Conservation (phyloP, 106 monocot genomes). For the Allium fistulosum region DNA sequence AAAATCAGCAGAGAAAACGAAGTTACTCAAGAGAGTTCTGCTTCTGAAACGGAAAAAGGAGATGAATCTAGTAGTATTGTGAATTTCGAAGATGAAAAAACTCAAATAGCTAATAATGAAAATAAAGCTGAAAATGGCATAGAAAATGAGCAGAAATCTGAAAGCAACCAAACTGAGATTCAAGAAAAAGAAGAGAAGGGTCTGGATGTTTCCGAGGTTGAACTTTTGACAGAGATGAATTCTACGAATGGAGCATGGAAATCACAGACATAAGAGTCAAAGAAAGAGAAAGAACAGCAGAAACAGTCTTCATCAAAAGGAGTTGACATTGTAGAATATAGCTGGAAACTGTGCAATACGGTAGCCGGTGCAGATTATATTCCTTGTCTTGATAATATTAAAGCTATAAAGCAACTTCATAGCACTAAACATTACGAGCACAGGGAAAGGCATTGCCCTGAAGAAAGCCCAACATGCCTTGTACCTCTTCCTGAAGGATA, state of each 20-base stretch:
- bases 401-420: conserved; percentile 51
- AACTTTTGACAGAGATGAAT: conserved; percentile 67
- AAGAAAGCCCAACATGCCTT: conserved; percentile 65
- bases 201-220: conserved; percentile 54
- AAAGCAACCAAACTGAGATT: conserved; percentile 12
- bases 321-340: conserved; percentile 19
- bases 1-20: conserved; percentile 12
- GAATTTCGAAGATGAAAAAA: conserved; percentile 7
- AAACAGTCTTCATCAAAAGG: conserved; percentile 17
- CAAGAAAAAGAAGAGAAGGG: conserved; percentile 43
- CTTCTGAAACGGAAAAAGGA: conserved; percentile 10
- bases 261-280: conserved; percentile 64
- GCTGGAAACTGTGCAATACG: conserved; percentile 74
- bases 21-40: conserved; percentile 7
- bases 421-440: conserved; percentile 90
- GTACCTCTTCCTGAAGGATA: conserved; percentile 86
- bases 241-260: conserved; percentile 46
- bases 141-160: conserved; percentile 16
- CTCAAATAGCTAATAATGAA: not conserved
- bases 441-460: conserved; percentile 85
- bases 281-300: conserved; percentile 62
- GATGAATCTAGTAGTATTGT: conserved; percentile 14
- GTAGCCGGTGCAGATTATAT: conserved; percentile 73
- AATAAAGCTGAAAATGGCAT: conserved; percentile 25
- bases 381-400: conserved; percentile 78